Evolutionary conservation across 192 early-diverging fungal genomes (phyloP), one percentile per base, ranked within the genome.

Genomic region (Backusella circina): DNA sequence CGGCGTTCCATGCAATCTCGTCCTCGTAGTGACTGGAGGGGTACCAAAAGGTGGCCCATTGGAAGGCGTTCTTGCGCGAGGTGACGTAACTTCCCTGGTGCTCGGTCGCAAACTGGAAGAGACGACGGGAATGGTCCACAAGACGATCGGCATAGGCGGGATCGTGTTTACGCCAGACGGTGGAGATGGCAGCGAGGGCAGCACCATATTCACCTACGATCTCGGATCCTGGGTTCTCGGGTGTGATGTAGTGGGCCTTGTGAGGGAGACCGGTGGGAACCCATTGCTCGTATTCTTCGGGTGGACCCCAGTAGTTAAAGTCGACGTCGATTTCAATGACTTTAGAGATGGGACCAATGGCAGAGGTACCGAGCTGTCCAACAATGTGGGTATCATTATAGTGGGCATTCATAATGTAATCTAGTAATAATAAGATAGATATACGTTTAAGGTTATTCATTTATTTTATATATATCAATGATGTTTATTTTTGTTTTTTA

Each of bases 351-450:
- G 82, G 83, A 35, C 83, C 78, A 26, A 79, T 16, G 2, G 76
- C 71, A 21, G 77, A 81, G 12, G 61, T 75, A 38, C 72, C 77
- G 2, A 78, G 69, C 70, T 88, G 87, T 41, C 83, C 88, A 21
- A 80, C 82, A 28, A 90, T 78, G 12, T 82, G 78, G 41, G 81
- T 82, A 61, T 86, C 80, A 39, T 86, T 83, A 44, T 83, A 80
- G 77, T 90, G 88, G 7, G 86, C 86, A 51, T 87, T 88, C 36
- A 88, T 82, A 37, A 90, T 72, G 75, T 84, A 90, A 64, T 90
- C 88, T 76, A n/a, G n/a, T n/a, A n/a, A n/a, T n/a, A n/a, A n/a
- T n/a, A 70, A 41, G 26, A 30, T 30, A 12, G 70, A 18, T 51
- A 31, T 32, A 30, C 38, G 26, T 12, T 37, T 23, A 9, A 30